Evolutionary conservation across 192 early-diverging fungal species (phyloP).

Genomic region (Coemansia sp.): DNA sequence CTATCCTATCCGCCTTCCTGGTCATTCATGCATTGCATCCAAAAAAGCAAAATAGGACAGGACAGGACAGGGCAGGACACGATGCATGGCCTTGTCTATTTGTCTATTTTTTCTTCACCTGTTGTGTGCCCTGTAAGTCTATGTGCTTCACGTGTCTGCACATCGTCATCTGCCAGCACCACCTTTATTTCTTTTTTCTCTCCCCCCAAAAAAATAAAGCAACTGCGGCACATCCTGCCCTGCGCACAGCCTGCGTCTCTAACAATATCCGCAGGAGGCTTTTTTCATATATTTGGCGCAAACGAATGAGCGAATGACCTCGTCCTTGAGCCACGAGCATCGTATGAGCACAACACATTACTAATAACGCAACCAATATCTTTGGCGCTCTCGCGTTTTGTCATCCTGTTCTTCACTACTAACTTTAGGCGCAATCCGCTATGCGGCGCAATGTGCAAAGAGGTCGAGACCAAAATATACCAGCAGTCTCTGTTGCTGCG

Average conservation of each 20-base stretch:
- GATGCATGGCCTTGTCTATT: not conserved
- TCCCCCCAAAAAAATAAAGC: not conserved
- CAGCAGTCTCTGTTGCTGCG: constrained; percentile 34
- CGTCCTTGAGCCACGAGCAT: too few relatives aligned
- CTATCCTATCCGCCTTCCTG: not conserved
- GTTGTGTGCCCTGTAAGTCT: constrained; percentile 1
- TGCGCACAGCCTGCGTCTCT: not conserved
- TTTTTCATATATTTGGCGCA: too few relatives aligned
- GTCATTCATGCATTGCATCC: not conserved
- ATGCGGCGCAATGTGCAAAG: constrained; percentile 40
- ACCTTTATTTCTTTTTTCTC: not conserved
- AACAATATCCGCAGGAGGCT: not conserved
- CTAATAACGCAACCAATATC: not conserved
- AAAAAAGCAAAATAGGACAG: not conserved
- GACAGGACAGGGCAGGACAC: not conserved
- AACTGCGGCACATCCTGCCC: not conserved
- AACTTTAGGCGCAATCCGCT: constrained; percentile 46
- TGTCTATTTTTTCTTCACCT: constrained; percentile 1
- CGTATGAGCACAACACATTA: too few relatives aligned
- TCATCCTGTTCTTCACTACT: constrained; percentile 4
- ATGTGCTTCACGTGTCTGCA: constrained; percentile 5
- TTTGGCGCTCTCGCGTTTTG: not conserved
- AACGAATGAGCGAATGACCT: too few relatives aligned
- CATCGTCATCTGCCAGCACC: constrained; percentile 11
- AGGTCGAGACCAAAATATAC: constrained; percentile 31